Evolutionary conservation across 805 yeast genomes (phyloP), one percentile per base, ranked within the genome.

Genomic region (Pichia sporocuriosa): DNA sequence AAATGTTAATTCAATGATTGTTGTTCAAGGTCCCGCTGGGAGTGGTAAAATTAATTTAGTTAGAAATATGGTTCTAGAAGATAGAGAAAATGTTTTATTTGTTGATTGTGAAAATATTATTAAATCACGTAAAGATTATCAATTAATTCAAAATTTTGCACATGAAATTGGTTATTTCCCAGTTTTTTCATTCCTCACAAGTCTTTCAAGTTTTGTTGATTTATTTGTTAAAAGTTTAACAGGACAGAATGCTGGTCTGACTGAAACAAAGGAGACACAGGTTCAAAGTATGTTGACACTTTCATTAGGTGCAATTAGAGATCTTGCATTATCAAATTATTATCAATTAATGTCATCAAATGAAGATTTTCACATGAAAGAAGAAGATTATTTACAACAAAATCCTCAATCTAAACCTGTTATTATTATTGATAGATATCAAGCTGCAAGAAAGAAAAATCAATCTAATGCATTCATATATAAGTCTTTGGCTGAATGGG

Each of bases 1-100:
- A 59, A 89, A 88, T 47, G 79, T 80, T n/a, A 81, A 84, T 58
- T 86, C 97, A 2, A 93, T 88, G 57, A 88, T 90, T 21, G 77
- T 93, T 3, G 79, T 93, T 3, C 77, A 81, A 47, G 98, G 98
- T 11, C 97, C 98, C 5, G 73, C 86, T 49, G 98, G 98, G 5
- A 79, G 95, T n/a, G 98, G 97, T 19, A 90, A 93, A 54, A 74
- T 79, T 45, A 90, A 80, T 45, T 65, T 87, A 45, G 88, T 90
- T 4, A 63, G 81, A 56, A 78, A 78, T 33, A 77, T 81, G 53
- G 79, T 83, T 1, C 66, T 86, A 34, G 64, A 69, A 36, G 76
- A 69, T 23, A 74, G 88, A 39, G 68, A 70, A 1, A 80, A 81
- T 46, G 73, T 81, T 4, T 67, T 88, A 30, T 70, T 76, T 44